phyloP scores from a whole-genome alignment of 768 basidiomycete species.

The Suillus cothurnatus region DNA sequence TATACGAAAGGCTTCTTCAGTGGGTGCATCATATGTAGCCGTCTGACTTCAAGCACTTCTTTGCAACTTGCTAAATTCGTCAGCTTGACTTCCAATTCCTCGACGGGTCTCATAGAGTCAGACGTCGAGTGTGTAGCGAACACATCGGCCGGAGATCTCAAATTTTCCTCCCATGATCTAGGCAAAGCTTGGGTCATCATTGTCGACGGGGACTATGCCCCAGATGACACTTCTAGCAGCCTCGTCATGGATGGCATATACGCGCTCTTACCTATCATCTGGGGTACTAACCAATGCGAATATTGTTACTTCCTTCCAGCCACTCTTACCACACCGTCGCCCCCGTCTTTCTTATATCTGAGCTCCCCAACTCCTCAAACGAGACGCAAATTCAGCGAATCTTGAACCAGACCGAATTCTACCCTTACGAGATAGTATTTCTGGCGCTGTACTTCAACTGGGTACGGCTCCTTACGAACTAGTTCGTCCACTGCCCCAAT shows the following conservation, averaged over 20 bases:
- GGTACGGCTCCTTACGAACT: not conserved
- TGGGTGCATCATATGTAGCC: conserved; percentile 5
- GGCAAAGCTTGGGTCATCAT: conserved; percentile 15
- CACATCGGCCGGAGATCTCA: conserved; percentile 13
- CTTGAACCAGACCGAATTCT: conserved; percentile 10
- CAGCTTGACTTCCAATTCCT: conserved; percentile 18
- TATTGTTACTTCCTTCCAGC: conserved; percentile 22
- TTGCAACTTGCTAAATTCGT: conserved; percentile 19
- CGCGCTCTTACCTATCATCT: too few species aligned
- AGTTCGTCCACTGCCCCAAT: conserved; percentile 14
- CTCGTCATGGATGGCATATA: conserved; percentile 17
- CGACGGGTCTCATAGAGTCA: conserved; percentile 8
- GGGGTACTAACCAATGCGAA: too few species aligned
- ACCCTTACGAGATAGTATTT: too few species aligned
- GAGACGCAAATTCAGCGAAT: conserved; percentile 13
- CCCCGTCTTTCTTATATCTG: conserved; percentile 13
- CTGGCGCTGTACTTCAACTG: too few species aligned
- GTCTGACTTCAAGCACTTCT: conserved; percentile 11
- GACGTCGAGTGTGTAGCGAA: conserved; percentile 12
- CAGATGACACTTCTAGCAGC: conserved; percentile 17
- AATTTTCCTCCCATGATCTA: conserved; percentile 11
- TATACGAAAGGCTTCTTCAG: conserved; percentile 23
- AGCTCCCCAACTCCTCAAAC: conserved; percentile 11
- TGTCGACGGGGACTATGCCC: conserved; percentile 18
- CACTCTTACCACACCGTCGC: too few species aligned